Percentiles rank a stretch among this genome's conserved stretches.
These are phyloP conservation scores for Nothophytophthora sp. DNA, from an alignment of 352 stramenopile species.

Conservation along the genomic window DNA sequence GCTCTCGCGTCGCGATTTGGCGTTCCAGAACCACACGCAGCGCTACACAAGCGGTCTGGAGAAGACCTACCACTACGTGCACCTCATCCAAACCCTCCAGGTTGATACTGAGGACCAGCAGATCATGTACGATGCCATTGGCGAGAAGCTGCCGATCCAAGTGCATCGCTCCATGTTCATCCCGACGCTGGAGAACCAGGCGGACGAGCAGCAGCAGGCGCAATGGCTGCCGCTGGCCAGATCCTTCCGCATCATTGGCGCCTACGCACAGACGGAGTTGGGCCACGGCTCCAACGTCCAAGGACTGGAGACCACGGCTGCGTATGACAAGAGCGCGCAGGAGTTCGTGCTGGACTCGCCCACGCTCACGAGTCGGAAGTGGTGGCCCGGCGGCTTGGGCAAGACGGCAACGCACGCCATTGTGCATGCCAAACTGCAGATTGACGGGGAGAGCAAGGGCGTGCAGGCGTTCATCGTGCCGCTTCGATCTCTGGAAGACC, in stretches of 20 bases:
- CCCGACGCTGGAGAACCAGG: conserved; percentile 30
- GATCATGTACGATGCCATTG: conserved; percentile 23
- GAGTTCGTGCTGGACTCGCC: conserved; percentile 96
- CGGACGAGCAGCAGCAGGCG: conserved; percentile 16
- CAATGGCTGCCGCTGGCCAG: conserved; percentile 29
- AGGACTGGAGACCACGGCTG: conserved; percentile 29
- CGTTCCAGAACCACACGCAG: conserved; percentile 30
- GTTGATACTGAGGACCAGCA: conserved; percentile 17
- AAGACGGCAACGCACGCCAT: conserved; percentile 36
- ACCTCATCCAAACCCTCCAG: conserved; percentile 15
- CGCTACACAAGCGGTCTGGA: conserved; percentile 28
- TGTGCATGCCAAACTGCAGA: conserved; percentile 21
- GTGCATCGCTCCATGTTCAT: conserved; percentile 31
- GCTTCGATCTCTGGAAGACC: conserved; percentile 24
- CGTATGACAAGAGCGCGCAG: conserved; percentile 77
- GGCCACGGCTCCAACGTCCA: conserved; percentile 38
- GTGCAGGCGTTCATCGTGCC: conserved; percentile 32
- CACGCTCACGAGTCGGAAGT: conserved; percentile 94
- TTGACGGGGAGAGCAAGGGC: conserved; percentile 28
- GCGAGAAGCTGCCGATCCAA: conserved; percentile 17
- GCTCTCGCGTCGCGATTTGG: conserved; percentile 29
- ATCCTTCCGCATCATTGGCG: conserved; percentile 26
- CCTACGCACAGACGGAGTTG: conserved; percentile 32
- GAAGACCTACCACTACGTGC: conserved; percentile 26
- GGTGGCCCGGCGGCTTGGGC: conserved; percentile 88